Conservation (phyloP, 805 yeast species). For the Wickerhamiella sorbophila region DNA sequence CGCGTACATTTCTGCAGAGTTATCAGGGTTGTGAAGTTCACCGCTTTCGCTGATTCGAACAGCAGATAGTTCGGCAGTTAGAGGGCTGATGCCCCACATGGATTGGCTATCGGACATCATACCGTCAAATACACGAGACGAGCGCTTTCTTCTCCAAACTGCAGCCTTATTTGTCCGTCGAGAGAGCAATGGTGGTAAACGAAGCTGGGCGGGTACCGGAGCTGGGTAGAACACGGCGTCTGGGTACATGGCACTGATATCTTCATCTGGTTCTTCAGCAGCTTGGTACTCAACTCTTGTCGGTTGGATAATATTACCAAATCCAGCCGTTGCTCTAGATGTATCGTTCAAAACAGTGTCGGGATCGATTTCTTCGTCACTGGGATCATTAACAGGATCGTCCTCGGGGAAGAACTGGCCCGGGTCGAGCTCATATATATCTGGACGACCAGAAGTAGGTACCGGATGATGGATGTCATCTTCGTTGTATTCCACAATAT, state of each 20-base stretch:
- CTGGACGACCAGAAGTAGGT: not conserved
- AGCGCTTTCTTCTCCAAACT: not conserved
- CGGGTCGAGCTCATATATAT: not conserved
- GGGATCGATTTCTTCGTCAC: not conserved
- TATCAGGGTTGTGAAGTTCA: too few relatives aligned
- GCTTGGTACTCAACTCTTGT: not conserved
- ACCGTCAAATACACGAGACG: not conserved
- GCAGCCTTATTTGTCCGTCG: constrained; percentile 7
- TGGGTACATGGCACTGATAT: not conserved
- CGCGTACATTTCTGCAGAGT: not conserved
- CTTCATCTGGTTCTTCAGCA: not conserved
- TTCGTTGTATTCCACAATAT: not conserved
- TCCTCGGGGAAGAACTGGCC: not conserved
- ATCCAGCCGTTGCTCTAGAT: not conserved
- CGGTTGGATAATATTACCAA: not conserved
- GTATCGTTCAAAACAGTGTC: not conserved
- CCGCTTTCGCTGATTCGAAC: not conserved
- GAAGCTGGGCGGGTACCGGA: constrained; percentile 24
- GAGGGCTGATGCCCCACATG: constrained; percentile 17
- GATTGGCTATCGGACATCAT: constrained; percentile 12
- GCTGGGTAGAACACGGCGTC: constrained; percentile 21
- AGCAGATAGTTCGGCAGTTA: constrained; percentile 8
- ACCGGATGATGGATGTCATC: constrained; percentile 2
- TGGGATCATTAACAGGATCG: not conserved
- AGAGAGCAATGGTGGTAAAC: constrained; percentile 24